Evolutionary conservation across 108 stramenopile genomes (phyloP).

Genomic region (Mayamaea pseudoterrestris): DNA sequence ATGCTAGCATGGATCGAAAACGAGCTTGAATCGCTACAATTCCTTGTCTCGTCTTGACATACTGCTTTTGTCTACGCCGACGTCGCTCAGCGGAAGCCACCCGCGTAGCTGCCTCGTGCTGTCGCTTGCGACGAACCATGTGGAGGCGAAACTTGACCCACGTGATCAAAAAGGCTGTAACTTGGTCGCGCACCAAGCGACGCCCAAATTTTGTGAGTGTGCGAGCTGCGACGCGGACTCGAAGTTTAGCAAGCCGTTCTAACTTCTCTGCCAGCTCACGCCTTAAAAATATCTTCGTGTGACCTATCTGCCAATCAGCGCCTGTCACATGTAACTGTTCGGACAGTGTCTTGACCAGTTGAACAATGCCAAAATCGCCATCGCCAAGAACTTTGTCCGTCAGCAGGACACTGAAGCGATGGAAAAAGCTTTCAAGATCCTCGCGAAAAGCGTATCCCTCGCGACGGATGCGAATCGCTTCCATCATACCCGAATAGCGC

Average conservation of each 20-base stretch:
- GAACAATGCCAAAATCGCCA: constrained; percentile 48
- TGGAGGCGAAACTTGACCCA: constrained; percentile 55
- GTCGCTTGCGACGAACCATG: constrained; percentile 32
- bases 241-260: constrained; percentile 59
- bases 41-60: constrained; percentile 10
- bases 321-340: constrained; percentile 65
- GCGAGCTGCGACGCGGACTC: constrained; percentile 55
- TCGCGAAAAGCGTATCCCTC: constrained; percentile 89
- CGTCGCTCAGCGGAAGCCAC: constrained; percentile 43
- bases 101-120: constrained; percentile 25
- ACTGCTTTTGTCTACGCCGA: constrained; percentile 17
- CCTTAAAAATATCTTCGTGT: constrained; percentile 81
- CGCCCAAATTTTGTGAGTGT: constrained; percentile 51
- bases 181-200: constrained; percentile 27
- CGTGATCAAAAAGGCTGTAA: constrained; percentile 32
- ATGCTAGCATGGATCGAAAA: constrained; percentile 31
- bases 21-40: constrained; percentile 45
- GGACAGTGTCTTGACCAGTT: constrained; percentile 60
- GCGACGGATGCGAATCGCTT: constrained; percentile 91
- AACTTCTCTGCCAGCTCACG: constrained; percentile 72
- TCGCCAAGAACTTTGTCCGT: constrained; percentile 32
- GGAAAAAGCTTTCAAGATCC: constrained; percentile 76
- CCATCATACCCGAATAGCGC: constrained; percentile 97
- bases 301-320: constrained; percentile 87
- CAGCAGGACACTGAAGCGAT: constrained; percentile 68